Evolutionary conservation across 345 rosid species (phyloP).

Genomic region (Pugionium cornutum): DNA sequence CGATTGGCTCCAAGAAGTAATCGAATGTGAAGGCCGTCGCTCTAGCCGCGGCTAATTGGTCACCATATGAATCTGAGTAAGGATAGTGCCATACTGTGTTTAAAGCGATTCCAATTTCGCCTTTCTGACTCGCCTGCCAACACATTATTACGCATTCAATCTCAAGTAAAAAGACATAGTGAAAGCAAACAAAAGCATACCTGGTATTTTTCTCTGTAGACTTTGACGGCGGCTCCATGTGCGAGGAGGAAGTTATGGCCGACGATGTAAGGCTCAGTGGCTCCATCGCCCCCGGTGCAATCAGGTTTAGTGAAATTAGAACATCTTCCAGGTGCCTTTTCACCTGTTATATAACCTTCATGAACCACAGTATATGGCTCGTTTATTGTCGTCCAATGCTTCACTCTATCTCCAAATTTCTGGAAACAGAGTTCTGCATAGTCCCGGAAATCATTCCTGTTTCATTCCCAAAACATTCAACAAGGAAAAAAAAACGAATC

Average conservation of each 20-base stretch:
- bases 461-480: conserved; percentile 17
- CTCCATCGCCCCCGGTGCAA: conserved; percentile 40
- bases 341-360: conserved; percentile 33
- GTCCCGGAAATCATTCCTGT: conserved; percentile 43
- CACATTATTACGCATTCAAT: neutral
- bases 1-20: conserved; percentile 51
- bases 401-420: conserved; percentile 52
- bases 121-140: conserved; percentile 47
- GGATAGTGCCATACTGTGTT: conserved; percentile 48
- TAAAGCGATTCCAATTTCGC: conserved; percentile 47
- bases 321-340: conserved; percentile 44
- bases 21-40: conserved; percentile 49
- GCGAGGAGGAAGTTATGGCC: conserved; percentile 46
- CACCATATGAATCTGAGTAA: conserved; percentile 35
- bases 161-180: neutral
- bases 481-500: neutral
- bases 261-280: conserved; percentile 44
- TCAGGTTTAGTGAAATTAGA: conserved; percentile 36
- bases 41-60: conserved; percentile 42
- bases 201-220: conserved; percentile 45
- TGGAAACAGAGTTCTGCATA: conserved; percentile 50
- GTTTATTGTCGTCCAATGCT: conserved; percentile 47
- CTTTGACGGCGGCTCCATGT: conserved; percentile 45
- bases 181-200: conserved; percentile 20
- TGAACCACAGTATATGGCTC: conserved; percentile 43